A percentile compares a stretch with the other conserved stretches of the same genome.
Evolutionary conservation across 495 filamentous ascomycete genomes (phyloP).

Genomic region (Thermochaetoides thermophila): DNA sequence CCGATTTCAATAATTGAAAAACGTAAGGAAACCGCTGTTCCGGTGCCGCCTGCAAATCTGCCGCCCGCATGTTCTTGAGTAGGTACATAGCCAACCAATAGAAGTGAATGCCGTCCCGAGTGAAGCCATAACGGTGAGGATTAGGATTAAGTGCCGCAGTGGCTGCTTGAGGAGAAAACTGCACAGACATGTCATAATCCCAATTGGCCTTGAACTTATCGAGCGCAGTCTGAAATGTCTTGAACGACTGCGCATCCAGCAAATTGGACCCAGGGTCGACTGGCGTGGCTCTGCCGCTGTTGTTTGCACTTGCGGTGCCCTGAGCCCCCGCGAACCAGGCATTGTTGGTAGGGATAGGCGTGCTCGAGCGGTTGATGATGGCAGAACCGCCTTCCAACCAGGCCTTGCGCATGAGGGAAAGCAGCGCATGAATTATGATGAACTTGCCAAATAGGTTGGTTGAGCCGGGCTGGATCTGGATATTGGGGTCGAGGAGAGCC

Average conservation of each 20-base stretch:
- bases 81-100: constrained; percentile 47
- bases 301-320: constrained; percentile 19
- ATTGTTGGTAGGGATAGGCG: constrained; percentile 32
- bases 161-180: constrained; percentile 39
- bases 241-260: constrained; percentile 18
- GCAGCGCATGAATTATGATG: constrained; percentile 49
- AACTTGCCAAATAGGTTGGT: constrained; percentile 58
- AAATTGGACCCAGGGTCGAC: constrained; percentile 21
- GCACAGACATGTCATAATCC: constrained; percentile 47
- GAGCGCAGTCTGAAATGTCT: constrained; percentile 29
- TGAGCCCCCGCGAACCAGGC: constrained; percentile 30
- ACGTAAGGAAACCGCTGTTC: constrained; percentile 44
- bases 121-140: constrained; percentile 44
- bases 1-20: constrained; percentile 41
- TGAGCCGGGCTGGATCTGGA: constrained; percentile 36
- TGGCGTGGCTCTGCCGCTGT: constrained; percentile 38
- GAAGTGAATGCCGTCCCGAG: constrained; percentile 48
- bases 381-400: constrained; percentile 20
- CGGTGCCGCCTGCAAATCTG: constrained; percentile 32
- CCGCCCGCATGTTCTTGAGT: constrained; percentile 29
- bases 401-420: constrained; percentile 35
- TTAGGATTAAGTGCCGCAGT: too few species aligned
- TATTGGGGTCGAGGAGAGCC: constrained; percentile 36
- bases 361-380: constrained; percentile 22
- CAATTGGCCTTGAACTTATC: constrained; percentile 52